These are phyloP conservation scores for Paxillus rubicundulus DNA, from an alignment of 768 basidiomycete genomes.

Conservation along the genomic window DNA sequence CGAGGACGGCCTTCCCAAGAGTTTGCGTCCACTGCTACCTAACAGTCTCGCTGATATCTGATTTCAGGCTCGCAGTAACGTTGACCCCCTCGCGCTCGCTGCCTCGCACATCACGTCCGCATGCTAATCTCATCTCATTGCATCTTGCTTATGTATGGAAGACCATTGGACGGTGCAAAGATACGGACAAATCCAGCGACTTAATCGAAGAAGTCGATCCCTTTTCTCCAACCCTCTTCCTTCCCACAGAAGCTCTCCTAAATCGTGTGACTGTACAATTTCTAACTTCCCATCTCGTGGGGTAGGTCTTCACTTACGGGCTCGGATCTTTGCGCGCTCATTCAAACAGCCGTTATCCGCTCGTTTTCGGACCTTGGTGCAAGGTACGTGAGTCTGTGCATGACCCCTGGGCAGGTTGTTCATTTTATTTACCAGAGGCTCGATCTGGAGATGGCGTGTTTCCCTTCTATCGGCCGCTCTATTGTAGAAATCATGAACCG, in stretches of 20 bases:
- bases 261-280: constrained; percentile 54
- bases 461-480: constrained; percentile 48
- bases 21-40: constrained; percentile 29
- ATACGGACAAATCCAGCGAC: constrained; percentile 17
- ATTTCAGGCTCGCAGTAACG: constrained; percentile 33
- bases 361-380: constrained; percentile 70
- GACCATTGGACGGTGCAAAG: constrained; percentile 10
- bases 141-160: constrained; percentile 44
- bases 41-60: constrained; percentile 5
- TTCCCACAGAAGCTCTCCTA: constrained; percentile 53
- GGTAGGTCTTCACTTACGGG: constrained; percentile 36
- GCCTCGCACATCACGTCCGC: constrained; percentile 24
- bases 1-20: constrained; percentile 39
- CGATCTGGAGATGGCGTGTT: constrained; percentile 48
- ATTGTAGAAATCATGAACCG: constrained; percentile 50
- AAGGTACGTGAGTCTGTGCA: constrained; percentile 41
- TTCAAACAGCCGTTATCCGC: constrained; percentile 62
- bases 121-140: constrained; percentile 34
- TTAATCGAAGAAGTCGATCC: constrained; percentile 40
- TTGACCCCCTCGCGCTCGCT: constrained; percentile 39
- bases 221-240: constrained; percentile 52
- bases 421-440: constrained; percentile 46
- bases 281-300: constrained; percentile 55
- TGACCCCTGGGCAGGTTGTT: constrained; percentile 1
- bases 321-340: constrained; percentile 8